Conservation (phyloP, 2,329 filamentous ascomycete species). For the Aspergillus clavatus region DNA sequence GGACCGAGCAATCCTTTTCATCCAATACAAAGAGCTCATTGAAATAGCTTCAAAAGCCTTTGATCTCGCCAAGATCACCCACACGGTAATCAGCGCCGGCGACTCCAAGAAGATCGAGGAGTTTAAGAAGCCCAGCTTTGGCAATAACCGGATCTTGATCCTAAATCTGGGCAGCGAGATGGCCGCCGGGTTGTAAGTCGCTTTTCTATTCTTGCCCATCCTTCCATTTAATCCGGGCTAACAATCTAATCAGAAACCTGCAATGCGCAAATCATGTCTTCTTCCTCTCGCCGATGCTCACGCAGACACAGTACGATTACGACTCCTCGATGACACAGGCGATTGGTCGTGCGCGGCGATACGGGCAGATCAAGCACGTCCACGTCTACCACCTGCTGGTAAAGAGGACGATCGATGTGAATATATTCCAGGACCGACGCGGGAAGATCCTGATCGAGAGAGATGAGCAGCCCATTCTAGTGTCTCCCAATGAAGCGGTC, state of each 20-base stretch:
- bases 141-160: conserved; percentile 48
- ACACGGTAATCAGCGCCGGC: conserved; percentile 35
- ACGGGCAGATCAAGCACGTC: conserved; percentile 54
- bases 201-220: neutral
- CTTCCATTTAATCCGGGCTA: conserved; percentile 4
- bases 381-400: conserved; percentile 52
- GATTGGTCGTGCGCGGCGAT: conserved; percentile 56
- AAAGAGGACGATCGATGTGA: conserved; percentile 43
- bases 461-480: conserved; percentile 17
- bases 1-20: conserved; percentile 54
- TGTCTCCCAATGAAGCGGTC: conserved; percentile 16
- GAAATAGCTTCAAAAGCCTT: conserved; percentile 31
- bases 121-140: conserved; percentile 38
- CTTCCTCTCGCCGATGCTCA: conserved; percentile 55
- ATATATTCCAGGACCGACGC: conserved; percentile 38
- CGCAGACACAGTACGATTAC: conserved; percentile 50
- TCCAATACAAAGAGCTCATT: conserved; percentile 49
- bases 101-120: conserved; percentile 32
- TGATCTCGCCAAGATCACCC: conserved; percentile 23
- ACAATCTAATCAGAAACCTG: conserved; percentile 48
- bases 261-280: conserved; percentile 61
- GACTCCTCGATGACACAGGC: conserved; percentile 58
- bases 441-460: conserved; percentile 26
- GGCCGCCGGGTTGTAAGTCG: conserved; percentile 57
- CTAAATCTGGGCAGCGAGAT: conserved; percentile 54